Evolutionary conservation across 495 filamentous ascomycete species (phyloP).

Genomic region (Aspergillus kassunensis): DNA sequence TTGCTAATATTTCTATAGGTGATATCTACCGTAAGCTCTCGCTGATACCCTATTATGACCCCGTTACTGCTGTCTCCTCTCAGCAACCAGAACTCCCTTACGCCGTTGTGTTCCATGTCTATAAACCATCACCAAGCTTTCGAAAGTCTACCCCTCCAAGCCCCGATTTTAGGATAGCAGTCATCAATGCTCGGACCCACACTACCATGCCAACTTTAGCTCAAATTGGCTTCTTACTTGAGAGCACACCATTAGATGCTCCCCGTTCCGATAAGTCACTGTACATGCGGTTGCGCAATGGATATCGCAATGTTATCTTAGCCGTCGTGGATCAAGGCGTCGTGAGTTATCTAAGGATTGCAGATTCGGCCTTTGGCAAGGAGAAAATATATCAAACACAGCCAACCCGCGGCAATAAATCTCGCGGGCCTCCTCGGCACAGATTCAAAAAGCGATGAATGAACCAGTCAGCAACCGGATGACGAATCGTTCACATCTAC

Average conservation of each 20-base stretch:
- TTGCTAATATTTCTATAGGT: constrained; percentile 25
- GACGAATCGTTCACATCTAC: background rate
- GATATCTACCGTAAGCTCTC: constrained; percentile 72
- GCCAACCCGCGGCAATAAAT: constrained; percentile 28
- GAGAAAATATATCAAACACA: constrained; percentile 58
- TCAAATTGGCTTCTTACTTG: constrained; percentile 66
- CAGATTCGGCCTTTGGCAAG: constrained; percentile 73
- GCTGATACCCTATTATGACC: constrained; percentile 72
- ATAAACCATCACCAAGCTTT: constrained; percentile 70
- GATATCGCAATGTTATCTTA: constrained; percentile 76
- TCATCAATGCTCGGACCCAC: constrained; percentile 67
- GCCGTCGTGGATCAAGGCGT: constrained; percentile 88
- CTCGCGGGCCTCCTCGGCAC: constrained; percentile 27
- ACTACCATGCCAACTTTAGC: constrained; percentile 65
- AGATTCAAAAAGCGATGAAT: constrained; percentile 37
- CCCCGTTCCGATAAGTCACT: constrained; percentile 48
- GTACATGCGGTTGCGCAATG: constrained; percentile 77
- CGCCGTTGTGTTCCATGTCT: constrained; percentile 69
- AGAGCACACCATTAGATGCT: constrained; percentile 61
- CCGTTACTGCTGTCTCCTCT: constrained; percentile 25
- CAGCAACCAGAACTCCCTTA: constrained; percentile 48
- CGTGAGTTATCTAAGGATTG: constrained; percentile 78
- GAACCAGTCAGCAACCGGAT: background rate
- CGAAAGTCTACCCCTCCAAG: constrained; percentile 68
- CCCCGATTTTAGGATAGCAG: constrained; percentile 79